Base-by-base conservation (phyloP, 1,139 yeast species). In the Sugiyamaella japonica region DNA sequence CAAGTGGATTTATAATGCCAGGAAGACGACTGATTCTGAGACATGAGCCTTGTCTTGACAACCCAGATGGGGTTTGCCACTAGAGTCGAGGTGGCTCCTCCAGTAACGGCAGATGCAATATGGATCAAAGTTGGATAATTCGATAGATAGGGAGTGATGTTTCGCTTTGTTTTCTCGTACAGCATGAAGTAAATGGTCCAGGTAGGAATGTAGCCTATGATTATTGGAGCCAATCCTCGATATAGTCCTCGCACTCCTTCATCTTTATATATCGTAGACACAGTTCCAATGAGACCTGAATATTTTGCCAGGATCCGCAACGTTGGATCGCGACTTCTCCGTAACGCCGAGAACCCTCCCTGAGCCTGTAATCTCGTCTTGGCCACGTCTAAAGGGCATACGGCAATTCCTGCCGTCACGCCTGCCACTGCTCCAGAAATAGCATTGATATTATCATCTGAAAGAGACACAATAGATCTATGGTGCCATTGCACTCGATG, bases 21-120 rank as follows among this genome's bases (percentile, higher is more conserved):
- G 58, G 62, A 51, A 0, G 66, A 51, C 1, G 67, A 56, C 50
- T 63, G 57, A 48, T 57, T 60, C 71, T 91, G 98, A 39, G 91
- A 77, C 98, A 93, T 93, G 51, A 93, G 74, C 64, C 99, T 75
- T 1, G 99, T 93, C 69, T 93, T 93, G 40, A 93, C 89, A 32
- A 93, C 98, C 99, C 99, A 93, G 36, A 93, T 88, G 7, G 99
- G 99, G 70, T 93, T 95, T 0, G 97, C 95, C 8, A 85, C 73
- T n/a, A 89, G 76, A 0, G 97, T 86, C 2, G 96, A 87, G 8
- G 85, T 81, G 61, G 89, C 82, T 16, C 99, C 99, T 0, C 98
- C 97, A 3, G 91, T 81, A 53, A 91, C 78, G 0, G 99, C 98
- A 43, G 95, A 82, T 55, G 82, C 74, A 56, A 91, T 85, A 71